Evolutionary conservation across 2,329 filamentous ascomycete genomes (phyloP).

Genomic region (Aspergillus pseudotamarii): DNA sequence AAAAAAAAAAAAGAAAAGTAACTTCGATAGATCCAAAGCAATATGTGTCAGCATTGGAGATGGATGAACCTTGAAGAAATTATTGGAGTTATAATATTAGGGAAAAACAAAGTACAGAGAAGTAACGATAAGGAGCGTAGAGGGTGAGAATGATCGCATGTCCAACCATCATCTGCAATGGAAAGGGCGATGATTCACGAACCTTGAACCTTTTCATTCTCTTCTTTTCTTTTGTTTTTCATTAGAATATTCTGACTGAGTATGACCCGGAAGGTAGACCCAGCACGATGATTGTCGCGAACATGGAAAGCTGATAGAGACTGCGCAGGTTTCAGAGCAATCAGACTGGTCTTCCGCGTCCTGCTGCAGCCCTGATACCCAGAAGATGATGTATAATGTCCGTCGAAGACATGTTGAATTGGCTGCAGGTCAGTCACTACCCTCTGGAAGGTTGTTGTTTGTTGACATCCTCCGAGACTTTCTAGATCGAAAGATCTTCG

Average conservation of each 20-base stretch:
- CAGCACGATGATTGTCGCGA: not conserved
- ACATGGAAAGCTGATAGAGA: not conserved
- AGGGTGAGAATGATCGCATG: not conserved
- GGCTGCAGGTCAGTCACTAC: not conserved
- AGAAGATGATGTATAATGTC: not conserved
- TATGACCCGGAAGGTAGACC: not conserved
- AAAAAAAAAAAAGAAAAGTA: not conserved
- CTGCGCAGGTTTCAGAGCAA: not conserved
- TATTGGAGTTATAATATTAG: not conserved
- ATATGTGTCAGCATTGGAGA: not conserved
- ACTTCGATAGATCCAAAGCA: constrained; percentile 1
- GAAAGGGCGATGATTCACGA: not conserved
- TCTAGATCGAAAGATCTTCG: not conserved
- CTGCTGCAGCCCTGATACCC: not conserved
- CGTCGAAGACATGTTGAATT: not conserved
- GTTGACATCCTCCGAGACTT: not conserved
- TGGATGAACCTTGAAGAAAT: not conserved
- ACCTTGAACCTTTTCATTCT: not conserved
- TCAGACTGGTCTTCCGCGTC: not conserved
- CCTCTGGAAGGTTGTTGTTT: not conserved
- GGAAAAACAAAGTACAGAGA: too few relatives aligned
- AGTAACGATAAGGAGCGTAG: too few relatives aligned
- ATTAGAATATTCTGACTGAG: not conserved
- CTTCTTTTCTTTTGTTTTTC: not conserved
- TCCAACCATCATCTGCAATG: not conserved